These are phyloP conservation scores for Mucor piriformis DNA, from an alignment of 371 early-diverging fungal genomes.

Conservation along the genomic window DNA sequence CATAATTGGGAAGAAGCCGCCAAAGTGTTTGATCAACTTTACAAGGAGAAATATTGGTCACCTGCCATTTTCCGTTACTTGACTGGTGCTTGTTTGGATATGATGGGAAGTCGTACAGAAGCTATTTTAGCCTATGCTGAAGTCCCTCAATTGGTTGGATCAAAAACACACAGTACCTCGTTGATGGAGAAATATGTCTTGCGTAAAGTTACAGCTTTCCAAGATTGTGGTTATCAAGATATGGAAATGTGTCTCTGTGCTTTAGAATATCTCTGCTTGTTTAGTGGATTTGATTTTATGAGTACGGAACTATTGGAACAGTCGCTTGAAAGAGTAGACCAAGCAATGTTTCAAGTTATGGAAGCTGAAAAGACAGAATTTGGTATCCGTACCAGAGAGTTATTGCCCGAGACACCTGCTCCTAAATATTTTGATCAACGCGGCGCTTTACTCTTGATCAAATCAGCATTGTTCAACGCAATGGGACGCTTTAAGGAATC, in stretches of 20 bases:
- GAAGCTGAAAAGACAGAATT: constrained; percentile 52
- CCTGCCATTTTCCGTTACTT: constrained; percentile 63
- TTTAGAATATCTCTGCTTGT: constrained; percentile 61
- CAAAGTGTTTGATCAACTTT: constrained; percentile 54
- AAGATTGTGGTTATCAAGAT: constrained; percentile 57
- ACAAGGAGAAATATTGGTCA: constrained; percentile 63
- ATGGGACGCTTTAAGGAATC: constrained; percentile 42
- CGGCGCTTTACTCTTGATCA: constrained; percentile 45
- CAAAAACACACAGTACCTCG: constrained; percentile 51
- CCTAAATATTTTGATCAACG: constrained; percentile 53
- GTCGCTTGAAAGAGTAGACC: constrained; percentile 42
- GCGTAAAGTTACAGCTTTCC: constrained; percentile 58
- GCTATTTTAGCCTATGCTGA: constrained; percentile 55
- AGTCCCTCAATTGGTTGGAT: constrained; percentile 36
- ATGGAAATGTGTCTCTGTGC: constrained; percentile 57
- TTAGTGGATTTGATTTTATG: constrained; percentile 66
- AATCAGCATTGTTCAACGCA: constrained; percentile 42
- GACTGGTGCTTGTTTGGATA: constrained; percentile 59
- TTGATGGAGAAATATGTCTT: constrained; percentile 60
- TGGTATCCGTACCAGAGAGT: constrained; percentile 44
- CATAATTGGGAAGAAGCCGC: constrained; percentile 61
- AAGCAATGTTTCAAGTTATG: constrained; percentile 38
- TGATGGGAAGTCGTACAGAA: constrained; percentile 50
- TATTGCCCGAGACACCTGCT: constrained; percentile 47
- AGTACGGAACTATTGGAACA: constrained; percentile 38